Evolutionary conservation across 108 stramenopile genomes (phyloP).

Genomic region (Poteriospumella lacustris): DNA sequence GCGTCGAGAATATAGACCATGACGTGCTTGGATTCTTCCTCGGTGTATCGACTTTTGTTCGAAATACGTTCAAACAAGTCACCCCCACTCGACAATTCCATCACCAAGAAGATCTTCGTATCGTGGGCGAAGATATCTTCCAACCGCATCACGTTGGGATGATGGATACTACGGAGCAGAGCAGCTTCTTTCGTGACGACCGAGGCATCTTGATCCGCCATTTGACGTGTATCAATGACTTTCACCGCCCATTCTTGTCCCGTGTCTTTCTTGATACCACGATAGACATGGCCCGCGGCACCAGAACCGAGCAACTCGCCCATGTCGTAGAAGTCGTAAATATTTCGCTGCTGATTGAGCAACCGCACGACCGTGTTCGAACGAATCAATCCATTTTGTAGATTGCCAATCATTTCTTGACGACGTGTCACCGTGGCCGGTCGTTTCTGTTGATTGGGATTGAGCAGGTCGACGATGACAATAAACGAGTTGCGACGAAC

Average conservation of each 20-base stretch:
- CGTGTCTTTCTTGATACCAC: conserved; percentile 44
- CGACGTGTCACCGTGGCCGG: neutral
- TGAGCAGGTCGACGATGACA: neutral
- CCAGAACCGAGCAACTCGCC: conserved; percentile 77
- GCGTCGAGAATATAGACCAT: conserved; percentile 65
- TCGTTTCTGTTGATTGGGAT: too few species aligned
- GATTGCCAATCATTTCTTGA: neutral
- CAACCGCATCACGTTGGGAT: conserved; percentile 82
- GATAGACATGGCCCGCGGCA: conserved; percentile 78
- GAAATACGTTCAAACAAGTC: conserved; percentile 64
- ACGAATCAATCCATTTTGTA: too few species aligned
- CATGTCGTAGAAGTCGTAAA: conserved; percentile 76
- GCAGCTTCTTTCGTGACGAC: conserved; percentile 71
- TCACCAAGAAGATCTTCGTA: conserved; percentile 72
- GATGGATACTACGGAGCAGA: conserved; percentile 69
- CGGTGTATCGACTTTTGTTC: conserved; percentile 69
- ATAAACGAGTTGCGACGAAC: neutral
- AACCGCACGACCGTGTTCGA: neutral
- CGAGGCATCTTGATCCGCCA: conserved; percentile 40
- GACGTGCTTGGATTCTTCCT: conserved; percentile 64
- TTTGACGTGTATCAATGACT: conserved; percentile 65
- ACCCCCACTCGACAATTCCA: conserved; percentile 75
- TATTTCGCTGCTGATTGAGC: neutral
- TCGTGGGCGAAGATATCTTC: conserved; percentile 76
- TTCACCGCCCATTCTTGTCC: conserved; percentile 81